These are phyloP conservation scores for Daldinia bambusicola DNA, from an alignment of 495 filamentous ascomycete species.

Conservation along the genomic window DNA sequence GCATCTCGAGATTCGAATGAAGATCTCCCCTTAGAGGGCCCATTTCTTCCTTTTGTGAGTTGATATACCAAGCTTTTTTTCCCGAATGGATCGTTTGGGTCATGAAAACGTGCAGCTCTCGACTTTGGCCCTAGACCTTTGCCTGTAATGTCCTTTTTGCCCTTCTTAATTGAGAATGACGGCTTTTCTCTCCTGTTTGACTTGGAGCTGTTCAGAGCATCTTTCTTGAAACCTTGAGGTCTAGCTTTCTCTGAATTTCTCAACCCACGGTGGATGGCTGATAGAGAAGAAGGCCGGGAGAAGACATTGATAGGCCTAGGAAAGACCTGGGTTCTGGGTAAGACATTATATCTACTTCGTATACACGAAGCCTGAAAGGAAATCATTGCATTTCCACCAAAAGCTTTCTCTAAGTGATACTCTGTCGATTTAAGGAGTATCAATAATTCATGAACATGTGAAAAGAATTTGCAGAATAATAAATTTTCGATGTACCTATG, in stretches of 20 bases:
- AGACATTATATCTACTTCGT: constrained; percentile 38
- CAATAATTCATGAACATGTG: constrained; percentile 3
- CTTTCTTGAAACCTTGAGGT: constrained; percentile 38
- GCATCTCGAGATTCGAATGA: not conserved
- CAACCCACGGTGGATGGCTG: constrained; percentile 49
- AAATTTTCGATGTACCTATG: constrained; percentile 6
- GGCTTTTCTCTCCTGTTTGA: constrained; percentile 25
- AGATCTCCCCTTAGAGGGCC: not conserved
- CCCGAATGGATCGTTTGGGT: constrained; percentile 52
- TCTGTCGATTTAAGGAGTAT: not conserved
- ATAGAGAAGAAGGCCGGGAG: constrained; percentile 44
- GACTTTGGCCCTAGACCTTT: constrained; percentile 48
- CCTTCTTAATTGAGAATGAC: constrained; percentile 53
- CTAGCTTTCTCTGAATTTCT: constrained; percentile 44
- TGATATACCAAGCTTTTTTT: constrained; percentile 60
- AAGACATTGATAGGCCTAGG: constrained; percentile 14
- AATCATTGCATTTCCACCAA: constrained; percentile 43
- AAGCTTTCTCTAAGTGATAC: not conserved
- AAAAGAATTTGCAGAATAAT: not conserved
- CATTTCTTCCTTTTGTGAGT: constrained; percentile 32
- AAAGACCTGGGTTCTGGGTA: constrained; percentile 20
- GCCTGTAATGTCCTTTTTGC: constrained; percentile 59
- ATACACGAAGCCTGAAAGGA: constrained; percentile 38
- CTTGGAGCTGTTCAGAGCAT: constrained; percentile 22
- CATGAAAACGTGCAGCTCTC: constrained; percentile 56